Evolutionary conservation across 225 moss, liverwort and hornwort genomes (phyloP).

Genomic region (Straminergon stramineum): DNA sequence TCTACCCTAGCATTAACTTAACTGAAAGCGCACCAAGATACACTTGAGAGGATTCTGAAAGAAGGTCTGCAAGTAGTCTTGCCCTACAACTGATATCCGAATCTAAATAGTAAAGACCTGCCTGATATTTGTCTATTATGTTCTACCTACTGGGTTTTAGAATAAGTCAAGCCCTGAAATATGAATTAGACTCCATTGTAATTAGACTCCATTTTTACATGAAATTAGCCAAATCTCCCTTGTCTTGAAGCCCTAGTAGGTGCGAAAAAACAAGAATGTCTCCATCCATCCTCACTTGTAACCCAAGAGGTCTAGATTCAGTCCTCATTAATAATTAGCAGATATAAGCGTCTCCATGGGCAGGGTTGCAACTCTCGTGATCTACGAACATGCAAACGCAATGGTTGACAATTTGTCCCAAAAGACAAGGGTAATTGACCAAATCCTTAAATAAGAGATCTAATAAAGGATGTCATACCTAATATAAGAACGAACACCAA

Average conservation of each 20-base stretch:
- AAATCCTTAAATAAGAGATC: background rate
- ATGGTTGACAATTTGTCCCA: background rate
- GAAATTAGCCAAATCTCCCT: background rate
- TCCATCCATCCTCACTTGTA: background rate
- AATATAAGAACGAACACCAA: conserved; percentile 16
- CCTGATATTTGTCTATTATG: background rate
- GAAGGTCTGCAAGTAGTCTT: background rate
- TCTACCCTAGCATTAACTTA: background rate
- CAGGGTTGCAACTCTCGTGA: background rate
- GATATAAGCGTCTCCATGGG: background rate
- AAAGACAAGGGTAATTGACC: background rate
- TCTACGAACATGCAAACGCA: background rate
- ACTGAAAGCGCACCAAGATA: background rate
- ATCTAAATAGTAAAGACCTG: background rate
- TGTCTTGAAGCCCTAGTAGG: background rate
- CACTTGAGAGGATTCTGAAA: background rate
- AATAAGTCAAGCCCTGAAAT: background rate
- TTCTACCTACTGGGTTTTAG: background rate
- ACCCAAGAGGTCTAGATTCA: background rate
- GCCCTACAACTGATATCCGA: background rate
- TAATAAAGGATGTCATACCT: background rate
- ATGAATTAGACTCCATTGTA: background rate
- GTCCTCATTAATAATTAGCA: background rate
- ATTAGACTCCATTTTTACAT: background rate
- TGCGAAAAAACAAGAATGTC: background rate